These are phyloP conservation scores for Pythium scleroteichum DNA, from an alignment of 352 stramenopile species.

Conservation along the genomic window DNA sequence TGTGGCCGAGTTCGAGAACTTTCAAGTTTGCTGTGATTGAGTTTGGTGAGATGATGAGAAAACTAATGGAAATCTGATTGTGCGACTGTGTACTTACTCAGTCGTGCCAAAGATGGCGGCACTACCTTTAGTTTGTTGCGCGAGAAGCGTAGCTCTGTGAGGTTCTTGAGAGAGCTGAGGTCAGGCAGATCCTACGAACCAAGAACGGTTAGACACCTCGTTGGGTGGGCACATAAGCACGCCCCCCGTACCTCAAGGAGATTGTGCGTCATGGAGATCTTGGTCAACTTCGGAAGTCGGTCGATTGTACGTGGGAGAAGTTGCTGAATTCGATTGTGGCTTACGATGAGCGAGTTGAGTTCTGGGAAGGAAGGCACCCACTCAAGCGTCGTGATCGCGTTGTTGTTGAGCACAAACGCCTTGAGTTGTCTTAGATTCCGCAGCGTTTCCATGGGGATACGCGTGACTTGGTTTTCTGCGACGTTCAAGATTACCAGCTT, in stretches of 20 bases:
- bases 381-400: constrained; percentile 78
- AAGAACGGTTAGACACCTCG: no score
- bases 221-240: no score
- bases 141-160: constrained; percentile 80
- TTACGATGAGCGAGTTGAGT: constrained; percentile 85
- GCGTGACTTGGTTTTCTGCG: constrained; percentile 72
- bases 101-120: constrained; percentile 54
- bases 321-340: constrained; percentile 78
- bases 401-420: constrained; percentile 85
- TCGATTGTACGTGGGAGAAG: constrained; percentile 63
- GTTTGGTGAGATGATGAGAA: not conserved
- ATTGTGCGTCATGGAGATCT: constrained; percentile 89
- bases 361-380: constrained; percentile 79
- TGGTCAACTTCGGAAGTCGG: constrained; percentile 70
- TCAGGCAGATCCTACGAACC: constrained; percentile 73
- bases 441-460: constrained; percentile 69
- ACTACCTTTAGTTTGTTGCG: constrained; percentile 80
- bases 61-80: not conserved
- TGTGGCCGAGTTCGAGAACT: constrained; percentile 81
- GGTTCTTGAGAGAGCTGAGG: constrained; percentile 54
- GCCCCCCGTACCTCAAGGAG: constrained; percentile 53
- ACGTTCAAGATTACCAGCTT: constrained; percentile 83
- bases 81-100: constrained; percentile 47
- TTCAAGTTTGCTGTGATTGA: constrained; percentile 60
- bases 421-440: constrained; percentile 71